Evolutionary conservation across 2,329 filamentous ascomycete species (phyloP).

Genomic region (Sporothrix protearum): DNA sequence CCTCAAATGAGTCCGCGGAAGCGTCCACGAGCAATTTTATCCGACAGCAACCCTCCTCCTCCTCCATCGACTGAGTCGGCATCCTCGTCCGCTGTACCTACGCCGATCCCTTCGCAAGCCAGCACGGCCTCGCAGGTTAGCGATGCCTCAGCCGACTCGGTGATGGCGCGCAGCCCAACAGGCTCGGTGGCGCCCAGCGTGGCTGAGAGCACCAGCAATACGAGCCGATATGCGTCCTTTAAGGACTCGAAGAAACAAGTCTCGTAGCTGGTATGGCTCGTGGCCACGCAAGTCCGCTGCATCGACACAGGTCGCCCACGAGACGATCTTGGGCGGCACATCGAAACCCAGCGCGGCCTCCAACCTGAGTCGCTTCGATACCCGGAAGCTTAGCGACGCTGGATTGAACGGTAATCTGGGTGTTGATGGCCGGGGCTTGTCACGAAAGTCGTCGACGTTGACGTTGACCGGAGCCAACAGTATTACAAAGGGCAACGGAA

Average conservation of each 20-base stretch:
- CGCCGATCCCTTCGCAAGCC: slow-evolving; percentile 6
- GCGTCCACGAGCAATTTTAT: slow-evolving; percentile 39
- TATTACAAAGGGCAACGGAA: neutral
- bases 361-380: slow-evolving; percentile 52
- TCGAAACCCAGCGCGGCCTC: slow-evolving; percentile 44
- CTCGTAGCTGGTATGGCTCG: slow-evolving; percentile 59
- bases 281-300: slow-evolving; percentile 59
- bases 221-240: slow-evolving; percentile 19
- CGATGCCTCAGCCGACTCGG: slow-evolving; percentile 13
- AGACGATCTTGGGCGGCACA: slow-evolving; percentile 58
- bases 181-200: slow-evolving; percentile 21
- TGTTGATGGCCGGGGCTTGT: neutral
- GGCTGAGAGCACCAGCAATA: slow-evolving; percentile 18
- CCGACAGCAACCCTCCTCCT: slow-evolving; percentile 27
- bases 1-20: slow-evolving; percentile 43
- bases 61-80: neutral
- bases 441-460: slow-evolving; percentile 15
- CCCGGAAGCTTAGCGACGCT: slow-evolving; percentile 39
- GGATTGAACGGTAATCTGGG: neutral
- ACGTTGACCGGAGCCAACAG: neutral
- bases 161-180: slow-evolving; percentile 18
- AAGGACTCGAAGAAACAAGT: slow-evolving; percentile 25
- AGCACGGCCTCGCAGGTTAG: neutral
- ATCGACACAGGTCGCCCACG: slow-evolving; percentile 58
- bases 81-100: neutral